A percentile compares a stretch with the other conserved stretches of the same genome.
These are phyloP conservation scores for Salix brachista DNA, from an alignment of 345 rosid genomes.

Conservation along the genomic window DNA sequence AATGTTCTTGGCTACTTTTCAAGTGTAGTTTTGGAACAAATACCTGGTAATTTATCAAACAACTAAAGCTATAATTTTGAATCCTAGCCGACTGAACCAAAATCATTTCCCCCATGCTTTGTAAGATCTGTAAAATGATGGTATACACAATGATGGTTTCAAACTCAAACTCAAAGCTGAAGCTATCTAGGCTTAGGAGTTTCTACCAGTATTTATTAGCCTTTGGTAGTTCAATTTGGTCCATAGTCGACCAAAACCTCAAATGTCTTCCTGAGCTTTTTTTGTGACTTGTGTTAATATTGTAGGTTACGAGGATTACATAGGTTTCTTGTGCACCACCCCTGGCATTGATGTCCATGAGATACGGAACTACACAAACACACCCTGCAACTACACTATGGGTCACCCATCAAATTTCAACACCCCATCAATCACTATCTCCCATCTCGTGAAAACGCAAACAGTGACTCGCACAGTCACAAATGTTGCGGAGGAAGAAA, in stretches of 20 bases:
- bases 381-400: constrained; percentile 72
- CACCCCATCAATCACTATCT: constrained; percentile 76
- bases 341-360: constrained; percentile 75
- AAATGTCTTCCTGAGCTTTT: not conserved
- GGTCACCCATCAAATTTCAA: constrained; percentile 84
- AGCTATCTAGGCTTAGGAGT: no score
- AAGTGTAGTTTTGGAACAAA: not conserved
- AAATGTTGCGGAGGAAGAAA: constrained; percentile 82
- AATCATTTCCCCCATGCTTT: not conserved
- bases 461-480: constrained; percentile 70
- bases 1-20: not conserved
- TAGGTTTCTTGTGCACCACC: constrained; percentile 94
- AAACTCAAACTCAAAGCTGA: not conserved
- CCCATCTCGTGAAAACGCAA: constrained; percentile 70
- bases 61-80: not conserved
- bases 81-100: not conserved
- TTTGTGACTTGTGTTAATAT: not conserved
- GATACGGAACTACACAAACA: constrained; percentile 68
- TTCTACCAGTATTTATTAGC: not conserved
- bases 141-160: not conserved
- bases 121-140: not conserved
- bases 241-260: not conserved
- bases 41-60: not conserved
- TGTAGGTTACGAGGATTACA: constrained; percentile 76
- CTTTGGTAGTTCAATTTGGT: not conserved